Percentiles rank a stretch among this genome's conserved stretches.
phyloP scores from a whole-genome alignment of 1,139 yeast species.

The Lizanozyma gosingica region DNA sequence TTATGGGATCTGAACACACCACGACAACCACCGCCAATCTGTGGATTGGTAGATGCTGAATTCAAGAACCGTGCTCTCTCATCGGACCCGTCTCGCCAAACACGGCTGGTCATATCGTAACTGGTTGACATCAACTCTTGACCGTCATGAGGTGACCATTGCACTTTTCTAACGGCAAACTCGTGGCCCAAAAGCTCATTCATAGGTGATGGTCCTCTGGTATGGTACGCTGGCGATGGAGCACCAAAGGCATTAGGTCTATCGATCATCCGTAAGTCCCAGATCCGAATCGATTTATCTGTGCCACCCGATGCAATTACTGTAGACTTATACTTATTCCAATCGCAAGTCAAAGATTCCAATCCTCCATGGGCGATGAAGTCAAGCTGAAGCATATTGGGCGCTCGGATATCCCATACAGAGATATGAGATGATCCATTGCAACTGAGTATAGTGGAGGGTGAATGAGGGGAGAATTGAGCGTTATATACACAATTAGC shows the following conservation, averaged over 20 bases:
- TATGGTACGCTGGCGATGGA: constrained; percentile 35
- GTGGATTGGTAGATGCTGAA: constrained; percentile 8
- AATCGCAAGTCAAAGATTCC: constrained; percentile 75
- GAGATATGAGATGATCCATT: constrained; percentile 75
- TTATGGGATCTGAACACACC: constrained; percentile 63
- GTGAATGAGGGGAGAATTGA: constrained; percentile 77
- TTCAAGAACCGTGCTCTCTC: constrained; percentile 40
- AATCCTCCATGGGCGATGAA: constrained; percentile 70
- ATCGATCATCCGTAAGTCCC: constrained; percentile 78
- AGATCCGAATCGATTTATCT: constrained; percentile 70
- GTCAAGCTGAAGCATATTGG: constrained; percentile 52
- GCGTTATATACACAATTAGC: constrained; percentile 68
- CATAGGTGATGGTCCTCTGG: constrained; percentile 57
- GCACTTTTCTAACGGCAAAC: constrained; percentile 72
- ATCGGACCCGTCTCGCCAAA: constrained; percentile 71
- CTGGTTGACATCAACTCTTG: constrained; percentile 67
- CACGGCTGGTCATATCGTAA: constrained; percentile 85
- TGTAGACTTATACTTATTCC: constrained; percentile 79
- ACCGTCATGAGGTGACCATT: constrained; percentile 85
- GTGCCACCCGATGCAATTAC: constrained; percentile 85
- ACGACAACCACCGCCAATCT: constrained; percentile 28
- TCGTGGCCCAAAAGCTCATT: constrained; percentile 84
- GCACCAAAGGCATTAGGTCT: constrained; percentile 25
- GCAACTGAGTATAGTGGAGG: constrained; percentile 61
- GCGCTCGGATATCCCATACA: constrained; percentile 75